These are phyloP conservation scores for Botryosphaeria dothidea DNA, from an alignment of 2,329 filamentous ascomycete species.

Conservation along the genomic window DNA sequence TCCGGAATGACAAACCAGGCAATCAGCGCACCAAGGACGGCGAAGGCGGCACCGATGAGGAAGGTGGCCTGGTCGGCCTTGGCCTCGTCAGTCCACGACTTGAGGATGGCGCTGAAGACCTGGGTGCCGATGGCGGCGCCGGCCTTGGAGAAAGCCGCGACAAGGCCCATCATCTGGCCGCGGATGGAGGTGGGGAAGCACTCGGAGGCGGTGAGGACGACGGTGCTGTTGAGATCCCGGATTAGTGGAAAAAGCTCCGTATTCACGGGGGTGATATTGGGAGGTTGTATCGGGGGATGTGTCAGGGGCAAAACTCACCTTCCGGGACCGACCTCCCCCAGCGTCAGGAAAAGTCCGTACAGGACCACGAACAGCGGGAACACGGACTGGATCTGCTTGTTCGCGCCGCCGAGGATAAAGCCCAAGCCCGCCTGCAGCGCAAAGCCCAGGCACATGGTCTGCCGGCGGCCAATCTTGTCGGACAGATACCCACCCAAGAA, in stretches of 20 bases:
- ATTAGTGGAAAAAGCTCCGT: too few relatives aligned
- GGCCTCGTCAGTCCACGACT: slow-evolving; percentile 26
- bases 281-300: too few relatives aligned
- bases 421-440: slow-evolving; percentile 28
- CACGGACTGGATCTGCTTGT: slow-evolving; percentile 31
- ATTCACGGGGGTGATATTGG: too few relatives aligned
- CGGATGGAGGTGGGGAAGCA: slow-evolving; percentile 31
- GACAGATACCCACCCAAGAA: slow-evolving; percentile 31
- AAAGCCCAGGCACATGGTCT: slow-evolving; percentile 30
- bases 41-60: slow-evolving; percentile 29
- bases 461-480: slow-evolving; percentile 29
- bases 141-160: slow-evolving; percentile 28
- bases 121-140: slow-evolving; percentile 31
- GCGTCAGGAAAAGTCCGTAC: slow-evolving; percentile 31
- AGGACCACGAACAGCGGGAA: slow-evolving; percentile 33
- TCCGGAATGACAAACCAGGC: slow-evolving; percentile 34
- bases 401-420: slow-evolving; percentile 29
- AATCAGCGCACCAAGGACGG: slow-evolving; percentile 27
- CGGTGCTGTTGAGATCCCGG: slow-evolving; percentile 23
- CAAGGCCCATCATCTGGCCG: slow-evolving; percentile 30
- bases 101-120: slow-evolving; percentile 31
- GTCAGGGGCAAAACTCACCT: slow-evolving; percentile 18
- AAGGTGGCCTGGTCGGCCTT: slow-evolving; percentile 31
- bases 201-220: slow-evolving; percentile 28
- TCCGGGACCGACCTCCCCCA: slow-evolving; percentile 30